Percentiles rank a stretch among this genome's conserved stretches.
Evolutionary conservation across 352 stramenopile genomes (phyloP).

Genomic region (Phytophthora ramorum): DNA sequence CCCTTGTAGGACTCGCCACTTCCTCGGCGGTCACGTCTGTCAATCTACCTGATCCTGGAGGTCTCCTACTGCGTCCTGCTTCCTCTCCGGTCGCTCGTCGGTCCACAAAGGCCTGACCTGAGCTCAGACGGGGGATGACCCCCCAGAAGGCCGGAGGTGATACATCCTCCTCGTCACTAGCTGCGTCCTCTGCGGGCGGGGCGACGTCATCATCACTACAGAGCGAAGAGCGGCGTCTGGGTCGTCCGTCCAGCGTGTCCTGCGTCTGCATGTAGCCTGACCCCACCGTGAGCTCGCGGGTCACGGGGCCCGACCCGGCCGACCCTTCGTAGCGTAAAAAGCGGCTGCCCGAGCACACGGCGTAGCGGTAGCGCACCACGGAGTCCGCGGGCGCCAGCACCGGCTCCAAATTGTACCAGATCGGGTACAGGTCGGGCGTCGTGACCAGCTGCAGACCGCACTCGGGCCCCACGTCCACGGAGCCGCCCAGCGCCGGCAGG

Average conservation of each 20-base stretch:
- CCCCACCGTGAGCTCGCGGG: slow-evolving; percentile 63
- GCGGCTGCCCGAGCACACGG: slow-evolving; percentile 76
- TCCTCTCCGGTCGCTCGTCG: slow-evolving; percentile 61
- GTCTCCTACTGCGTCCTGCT: slow-evolving; percentile 15
- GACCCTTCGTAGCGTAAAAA: slow-evolving; percentile 81
- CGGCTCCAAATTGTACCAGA: slow-evolving; percentile 91
- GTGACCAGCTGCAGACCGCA: slow-evolving; percentile 81
- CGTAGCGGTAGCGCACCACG: slow-evolving; percentile 86
- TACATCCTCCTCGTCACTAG: slow-evolving; percentile 32
- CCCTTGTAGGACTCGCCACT: slow-evolving; percentile 12
- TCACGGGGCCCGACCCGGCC: slow-evolving; percentile 41
- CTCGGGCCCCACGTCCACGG: slow-evolving; percentile 59
- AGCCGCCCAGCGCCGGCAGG: slow-evolving; percentile 69
- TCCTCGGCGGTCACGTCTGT: slow-evolving; percentile 68
- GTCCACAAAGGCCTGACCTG: slow-evolving; percentile 85
- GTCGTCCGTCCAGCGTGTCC: slow-evolving; percentile 72
- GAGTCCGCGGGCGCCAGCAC: slow-evolving; percentile 69
- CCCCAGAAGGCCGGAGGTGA: slow-evolving; percentile 47
- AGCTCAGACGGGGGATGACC: slow-evolving; percentile 81
- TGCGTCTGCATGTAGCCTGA: slow-evolving; percentile 73
- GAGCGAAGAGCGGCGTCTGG: slow-evolving; percentile 18
- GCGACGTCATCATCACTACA: slow-evolving; percentile 27
- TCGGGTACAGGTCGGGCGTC: slow-evolving; percentile 86
- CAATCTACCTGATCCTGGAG: slow-evolving; percentile 30
- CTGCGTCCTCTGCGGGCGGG: slow-evolving; percentile 1